phyloP scores from a whole-genome alignment of 768 basidiomycete genomes.

The Scleroderma citrinum region DNA sequence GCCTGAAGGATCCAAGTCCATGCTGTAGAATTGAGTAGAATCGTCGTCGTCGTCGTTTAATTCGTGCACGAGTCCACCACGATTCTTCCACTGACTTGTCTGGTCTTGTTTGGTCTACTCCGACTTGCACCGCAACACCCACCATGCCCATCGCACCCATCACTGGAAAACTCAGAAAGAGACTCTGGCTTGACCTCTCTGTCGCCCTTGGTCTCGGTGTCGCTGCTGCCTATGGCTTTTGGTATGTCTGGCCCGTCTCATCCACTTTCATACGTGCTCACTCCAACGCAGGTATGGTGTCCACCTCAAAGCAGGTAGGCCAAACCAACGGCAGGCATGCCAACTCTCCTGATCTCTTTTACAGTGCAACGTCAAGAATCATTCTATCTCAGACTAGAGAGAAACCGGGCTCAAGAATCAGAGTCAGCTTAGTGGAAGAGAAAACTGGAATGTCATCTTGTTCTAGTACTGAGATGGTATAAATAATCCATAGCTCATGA shows the following conservation, averaged over 20 bases:
- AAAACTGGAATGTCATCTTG: neutral
- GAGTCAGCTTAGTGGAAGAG: neutral
- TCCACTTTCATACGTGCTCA: slow-evolving; percentile 4
- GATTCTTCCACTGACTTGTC: slow-evolving; percentile 26
- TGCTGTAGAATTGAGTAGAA: slow-evolving; percentile 33
- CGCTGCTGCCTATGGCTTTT: slow-evolving; percentile 72
- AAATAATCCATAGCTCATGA: slow-evolving; percentile 26
- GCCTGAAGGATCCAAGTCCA: slow-evolving; percentile 81
- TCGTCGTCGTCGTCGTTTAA: slow-evolving; percentile 4
- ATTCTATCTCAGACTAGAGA: slow-evolving; percentile 83
- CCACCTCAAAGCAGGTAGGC: slow-evolving; percentile 72
- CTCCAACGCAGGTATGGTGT: slow-evolving; percentile 61
- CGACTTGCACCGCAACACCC: slow-evolving; percentile 25
- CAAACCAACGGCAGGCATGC: neutral
- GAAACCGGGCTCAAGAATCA: slow-evolving; percentile 30
- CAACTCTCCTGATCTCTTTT: slow-evolving; percentile 9
- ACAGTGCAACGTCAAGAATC: slow-evolving; percentile 79
- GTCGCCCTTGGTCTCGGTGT: slow-evolving; percentile 72
- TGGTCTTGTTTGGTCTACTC: slow-evolving; percentile 27
- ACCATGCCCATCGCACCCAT: slow-evolving; percentile 81
- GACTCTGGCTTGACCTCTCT: slow-evolving; percentile 81
- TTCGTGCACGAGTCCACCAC: slow-evolving; percentile 23
- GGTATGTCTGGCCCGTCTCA: slow-evolving; percentile 45
- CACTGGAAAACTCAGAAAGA: slow-evolving; percentile 90
- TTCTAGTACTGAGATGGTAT: slow-evolving; percentile 12